Base-by-base conservation (phyloP, 805 yeast species). In the Ogataea sp. region DNA sequence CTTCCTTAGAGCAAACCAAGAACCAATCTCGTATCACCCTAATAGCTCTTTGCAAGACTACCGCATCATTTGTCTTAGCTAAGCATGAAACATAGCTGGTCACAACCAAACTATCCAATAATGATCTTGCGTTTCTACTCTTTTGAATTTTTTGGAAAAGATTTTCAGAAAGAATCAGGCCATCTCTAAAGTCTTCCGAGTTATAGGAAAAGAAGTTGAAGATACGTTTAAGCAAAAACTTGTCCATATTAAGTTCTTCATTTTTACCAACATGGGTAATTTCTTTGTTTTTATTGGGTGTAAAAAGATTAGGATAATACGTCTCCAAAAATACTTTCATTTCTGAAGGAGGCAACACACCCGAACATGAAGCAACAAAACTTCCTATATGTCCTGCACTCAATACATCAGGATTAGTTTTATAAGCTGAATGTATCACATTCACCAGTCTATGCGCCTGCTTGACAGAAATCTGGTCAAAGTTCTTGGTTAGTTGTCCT, bases 11-110 rank as follows among this genome's bases (percentile, higher is more conserved):
- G 29, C 60, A 58, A 2, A 58, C 31, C 28, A 50, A 41, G 35
- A 47, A 59, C 58, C 61, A 58, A 17, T 49, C 46, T 27, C 55
- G 43, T 9, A 59, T 31, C 3, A 59, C 49, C 5, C 41, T 37
- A 3, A 58, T 29, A 3, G 53, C 56, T 29, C 62, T 41, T 1
- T 52, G 52, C 20, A 48, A 50, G 21, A 59, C 39, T n/a, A 43
- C 39, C 1, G 42, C 16, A 34, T 57, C 62, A 27, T 53, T 48
- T 2, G 56, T 46, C 34, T 52, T 52, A 10, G 46, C 46, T 29
- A 53, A 57, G 2, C 56, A 34, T 9, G 53, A 45, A 1, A 50
- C 45, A 26, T 59, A 59, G 0, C 60, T 46, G 20, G 3, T 6
- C 4, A 30, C 8, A 3, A 17, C 3, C 3, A 6, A 9, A 7